Conservation (phyloP, 345 rosid species). For the Hibiscus syriacus region DNA sequence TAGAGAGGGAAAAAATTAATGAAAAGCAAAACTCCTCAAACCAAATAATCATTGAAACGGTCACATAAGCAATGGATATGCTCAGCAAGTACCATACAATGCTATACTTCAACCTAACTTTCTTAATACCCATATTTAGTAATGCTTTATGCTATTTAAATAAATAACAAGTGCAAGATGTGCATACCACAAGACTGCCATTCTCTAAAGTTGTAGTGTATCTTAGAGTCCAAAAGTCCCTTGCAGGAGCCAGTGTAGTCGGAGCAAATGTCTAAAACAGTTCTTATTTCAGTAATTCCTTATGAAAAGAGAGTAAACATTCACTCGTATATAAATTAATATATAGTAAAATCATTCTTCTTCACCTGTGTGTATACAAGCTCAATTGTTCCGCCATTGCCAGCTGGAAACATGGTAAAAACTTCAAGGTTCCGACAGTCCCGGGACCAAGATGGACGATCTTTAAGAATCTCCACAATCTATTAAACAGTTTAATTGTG, state of each 20-base stretch:
- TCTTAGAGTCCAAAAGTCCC: constrained; percentile 97
- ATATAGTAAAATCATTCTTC: neutral
- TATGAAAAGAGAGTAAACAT: neutral
- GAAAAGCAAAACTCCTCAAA: neutral
- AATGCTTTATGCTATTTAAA: neutral
- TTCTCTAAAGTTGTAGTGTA: constrained; percentile 86
- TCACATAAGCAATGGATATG: neutral
- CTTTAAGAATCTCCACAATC: constrained; percentile 98
- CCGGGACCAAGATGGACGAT: constrained; percentile 96
- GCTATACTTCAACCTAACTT: neutral
- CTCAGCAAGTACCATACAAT: neutral
- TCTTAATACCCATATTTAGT: neutral
- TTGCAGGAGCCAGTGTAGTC: constrained; percentile 97
- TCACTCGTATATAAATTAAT: neutral
- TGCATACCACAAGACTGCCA: constrained; percentile 95
- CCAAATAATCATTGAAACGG: neutral
- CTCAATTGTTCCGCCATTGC: constrained; percentile 92
- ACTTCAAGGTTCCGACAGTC: constrained; percentile 98
- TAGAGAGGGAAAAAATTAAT: neutral
- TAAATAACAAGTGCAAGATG: neutral
- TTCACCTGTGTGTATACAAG: constrained; percentile 85
- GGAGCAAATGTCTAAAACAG: constrained; percentile 82
- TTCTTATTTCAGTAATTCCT: neutral
- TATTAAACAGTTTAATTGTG: constrained; percentile 20
- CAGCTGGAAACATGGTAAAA: constrained; percentile 89